Conservation (phyloP, 805 yeast species). For the Candida mattraensis region DNA sequence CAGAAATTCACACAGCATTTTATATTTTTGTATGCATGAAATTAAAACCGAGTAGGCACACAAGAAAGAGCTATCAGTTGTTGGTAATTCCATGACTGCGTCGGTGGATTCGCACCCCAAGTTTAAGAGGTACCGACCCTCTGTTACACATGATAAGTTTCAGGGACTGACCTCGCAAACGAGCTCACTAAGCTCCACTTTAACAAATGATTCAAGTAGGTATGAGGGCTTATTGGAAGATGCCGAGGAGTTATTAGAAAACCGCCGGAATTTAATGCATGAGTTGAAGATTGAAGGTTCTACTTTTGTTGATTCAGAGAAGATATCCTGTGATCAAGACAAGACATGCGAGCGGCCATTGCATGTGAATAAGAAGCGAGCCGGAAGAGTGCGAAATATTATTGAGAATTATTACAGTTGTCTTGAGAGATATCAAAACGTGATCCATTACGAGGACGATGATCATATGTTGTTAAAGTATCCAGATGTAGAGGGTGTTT, state of each 20-base stretch:
- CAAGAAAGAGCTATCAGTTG: too few species aligned
- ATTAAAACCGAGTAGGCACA: too few species aligned
- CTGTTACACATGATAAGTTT: not conserved
- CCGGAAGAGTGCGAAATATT: slow-evolving; percentile 48
- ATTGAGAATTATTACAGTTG: slow-evolving; percentile 50
- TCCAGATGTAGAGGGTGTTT: slow-evolving; percentile 62
- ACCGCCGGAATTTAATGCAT: slow-evolving; percentile 7
- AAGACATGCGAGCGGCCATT: slow-evolving; percentile 32
- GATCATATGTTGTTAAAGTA: slow-evolving; percentile 25
- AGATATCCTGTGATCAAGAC: not conserved
- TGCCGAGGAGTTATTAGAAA: slow-evolving; percentile 7
- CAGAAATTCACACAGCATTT: not conserved
- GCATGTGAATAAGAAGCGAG: slow-evolving; percentile 42
- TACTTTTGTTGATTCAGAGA: not conserved
- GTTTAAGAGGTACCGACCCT: slow-evolving; percentile 18
- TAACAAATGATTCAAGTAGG: slow-evolving; percentile 6
- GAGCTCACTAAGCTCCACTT: slow-evolving; percentile 7
- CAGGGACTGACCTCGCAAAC: slow-evolving; percentile 4
- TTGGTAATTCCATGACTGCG: slow-evolving; percentile 8
- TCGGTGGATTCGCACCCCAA: slow-evolving; percentile 17
- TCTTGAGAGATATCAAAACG: slow-evolving; percentile 42
- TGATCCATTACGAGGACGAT: slow-evolving; percentile 25
- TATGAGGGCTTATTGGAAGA: slow-evolving; percentile 8
- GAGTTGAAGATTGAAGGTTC: slow-evolving; percentile 5
- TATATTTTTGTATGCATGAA: too few species aligned